These are phyloP conservation scores for Bryum argenteum DNA, from an alignment of 225 moss, liverwort and hornwort species.

Conservation along the genomic window DNA sequence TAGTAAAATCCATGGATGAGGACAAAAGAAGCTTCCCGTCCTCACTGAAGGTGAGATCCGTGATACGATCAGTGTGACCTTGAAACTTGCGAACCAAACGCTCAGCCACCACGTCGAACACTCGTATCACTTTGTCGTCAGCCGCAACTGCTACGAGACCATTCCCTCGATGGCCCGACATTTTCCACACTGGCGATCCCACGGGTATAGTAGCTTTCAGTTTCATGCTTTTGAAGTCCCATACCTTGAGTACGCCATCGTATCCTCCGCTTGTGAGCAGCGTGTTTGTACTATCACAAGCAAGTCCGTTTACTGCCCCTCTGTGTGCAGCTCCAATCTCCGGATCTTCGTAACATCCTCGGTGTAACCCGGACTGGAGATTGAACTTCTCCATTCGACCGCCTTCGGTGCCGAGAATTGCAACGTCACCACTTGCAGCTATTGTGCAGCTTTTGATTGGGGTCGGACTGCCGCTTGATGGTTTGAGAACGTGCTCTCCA, in stretches of 20 bases:
- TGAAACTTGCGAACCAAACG: constrained; percentile 77
- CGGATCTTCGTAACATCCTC: constrained; percentile 70
- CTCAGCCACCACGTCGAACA: constrained; percentile 81
- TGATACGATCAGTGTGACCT: constrained; percentile 93
- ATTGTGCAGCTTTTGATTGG: constrained; percentile 94
- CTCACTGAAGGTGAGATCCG: constrained; percentile 91
- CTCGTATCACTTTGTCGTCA: constrained; percentile 80
- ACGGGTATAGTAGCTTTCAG: constrained; percentile 59
- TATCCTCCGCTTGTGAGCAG: constrained; percentile 80
- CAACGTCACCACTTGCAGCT: constrained; percentile 92
- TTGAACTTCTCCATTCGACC: constrained; percentile 86
- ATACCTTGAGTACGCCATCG: constrained; percentile 84
- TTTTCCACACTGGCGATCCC: constrained; percentile 69
- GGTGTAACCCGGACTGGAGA: constrained; percentile 82
- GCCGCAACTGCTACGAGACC: constrained; percentile 86
- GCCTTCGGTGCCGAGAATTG: constrained; percentile 80
- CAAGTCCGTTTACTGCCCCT: constrained; percentile 75
- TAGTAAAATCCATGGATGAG: constrained; percentile 89
- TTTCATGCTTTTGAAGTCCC: constrained; percentile 71
- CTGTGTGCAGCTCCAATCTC: constrained; percentile 59
- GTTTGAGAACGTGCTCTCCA: constrained; percentile 83
- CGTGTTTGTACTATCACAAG: constrained; percentile 79
- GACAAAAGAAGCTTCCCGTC: constrained; percentile 90
- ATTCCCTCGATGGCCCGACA: constrained; percentile 79
- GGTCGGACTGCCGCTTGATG: constrained; percentile 46